phyloP scores from a whole-genome alignment of 805 yeast genomes.

The Saturnispora quitensis region DNA sequence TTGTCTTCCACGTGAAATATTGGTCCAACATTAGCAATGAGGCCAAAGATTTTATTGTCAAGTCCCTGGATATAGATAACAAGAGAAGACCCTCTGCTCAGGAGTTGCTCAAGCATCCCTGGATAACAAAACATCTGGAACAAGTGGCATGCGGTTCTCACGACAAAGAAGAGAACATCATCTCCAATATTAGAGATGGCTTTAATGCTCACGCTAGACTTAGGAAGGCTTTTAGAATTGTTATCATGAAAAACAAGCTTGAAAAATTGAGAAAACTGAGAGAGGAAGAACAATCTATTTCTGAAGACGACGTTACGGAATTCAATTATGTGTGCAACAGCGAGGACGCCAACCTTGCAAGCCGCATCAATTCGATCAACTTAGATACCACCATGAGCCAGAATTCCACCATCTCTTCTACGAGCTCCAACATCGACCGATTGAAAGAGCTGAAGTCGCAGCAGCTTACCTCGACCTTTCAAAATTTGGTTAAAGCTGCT shows the following conservation, averaged over 20 bases:
- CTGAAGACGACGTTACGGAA: constrained; percentile 27
- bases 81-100: constrained; percentile 57
- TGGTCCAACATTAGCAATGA: constrained; percentile 76
- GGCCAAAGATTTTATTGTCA: constrained; percentile 70
- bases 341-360: constrained; percentile 35
- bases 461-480: constrained; percentile 24
- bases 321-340: constrained; percentile 28
- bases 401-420: not conserved
- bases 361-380: constrained; percentile 10
- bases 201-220: constrained; percentile 80
- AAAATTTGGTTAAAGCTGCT: constrained; percentile 25
- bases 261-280: constrained; percentile 57
- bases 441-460: constrained; percentile 15
- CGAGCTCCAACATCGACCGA: not conserved
- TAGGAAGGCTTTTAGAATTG: constrained; percentile 77
- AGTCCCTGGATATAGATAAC: constrained; percentile 63
- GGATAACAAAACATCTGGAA: constrained; percentile 50
- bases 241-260: constrained; percentile 72
- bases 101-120: constrained; percentile 58
- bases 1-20: constrained; percentile 78
- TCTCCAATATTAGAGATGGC: constrained; percentile 71
- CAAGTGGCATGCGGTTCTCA: constrained; percentile 5
- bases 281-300: constrained; percentile 38
- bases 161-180: constrained; percentile 42
- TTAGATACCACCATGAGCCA: not conserved